phyloP scores from a whole-genome alignment of 2,329 filamentous ascomycete species.

The Cordyceps tenuipes region DNA sequence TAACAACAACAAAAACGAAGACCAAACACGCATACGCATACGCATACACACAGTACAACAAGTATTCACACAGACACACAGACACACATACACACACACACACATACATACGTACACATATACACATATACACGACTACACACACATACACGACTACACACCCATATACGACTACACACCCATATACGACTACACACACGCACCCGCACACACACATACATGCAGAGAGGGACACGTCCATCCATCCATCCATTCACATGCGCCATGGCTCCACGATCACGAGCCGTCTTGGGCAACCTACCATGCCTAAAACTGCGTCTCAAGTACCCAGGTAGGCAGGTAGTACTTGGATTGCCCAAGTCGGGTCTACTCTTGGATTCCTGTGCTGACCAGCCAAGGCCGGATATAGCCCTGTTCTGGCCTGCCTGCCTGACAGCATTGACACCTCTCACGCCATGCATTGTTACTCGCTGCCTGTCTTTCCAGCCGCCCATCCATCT shows the following conservation, averaged over 20 bases:
- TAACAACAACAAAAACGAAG: background rate
- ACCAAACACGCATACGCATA: background rate
- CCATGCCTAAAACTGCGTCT: background rate
- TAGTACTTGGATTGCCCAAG: background rate
- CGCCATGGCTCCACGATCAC: background rate
- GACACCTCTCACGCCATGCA: background rate
- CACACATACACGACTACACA: background rate
- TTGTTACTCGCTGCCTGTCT: background rate
- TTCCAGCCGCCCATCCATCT: too few species aligned
- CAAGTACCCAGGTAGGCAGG: background rate
- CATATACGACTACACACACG: background rate
- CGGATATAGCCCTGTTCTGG: background rate
- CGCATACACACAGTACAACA: too few species aligned
- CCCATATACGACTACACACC: background rate
- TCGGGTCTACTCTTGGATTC: background rate
- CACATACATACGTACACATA: too few species aligned
- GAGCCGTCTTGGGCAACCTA: background rate
- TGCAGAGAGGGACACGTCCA: too few species aligned
- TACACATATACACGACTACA: background rate
- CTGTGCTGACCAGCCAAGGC: background rate
- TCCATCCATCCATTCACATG: background rate
- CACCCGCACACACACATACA: too few species aligned
- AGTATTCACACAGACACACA: background rate
- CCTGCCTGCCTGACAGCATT: slow-evolving; percentile 1
- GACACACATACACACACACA: background rate